Conservation (phyloP, 2,329 filamentous ascomycete species). For the Exserohilum turcica region DNA sequence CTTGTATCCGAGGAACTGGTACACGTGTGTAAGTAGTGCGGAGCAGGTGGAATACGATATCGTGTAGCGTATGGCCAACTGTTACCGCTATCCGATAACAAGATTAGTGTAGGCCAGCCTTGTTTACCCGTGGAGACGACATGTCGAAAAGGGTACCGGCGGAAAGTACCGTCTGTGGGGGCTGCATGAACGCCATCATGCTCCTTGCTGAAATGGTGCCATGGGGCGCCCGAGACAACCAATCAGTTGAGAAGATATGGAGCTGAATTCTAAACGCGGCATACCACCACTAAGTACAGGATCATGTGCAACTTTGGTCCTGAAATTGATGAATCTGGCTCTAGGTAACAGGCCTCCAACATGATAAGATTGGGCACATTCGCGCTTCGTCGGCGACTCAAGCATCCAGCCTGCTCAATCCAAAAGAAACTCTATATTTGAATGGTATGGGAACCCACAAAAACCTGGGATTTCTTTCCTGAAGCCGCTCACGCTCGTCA, state of each 20-base stretch:
- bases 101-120: neutral
- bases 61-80: neutral
- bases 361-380: conserved; percentile 2
- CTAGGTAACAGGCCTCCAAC: neutral
- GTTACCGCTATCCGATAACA: neutral
- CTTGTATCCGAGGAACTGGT: neutral
- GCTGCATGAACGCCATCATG: neutral
- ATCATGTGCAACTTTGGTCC: neutral
- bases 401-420: neutral
- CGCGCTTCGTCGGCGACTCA: neutral
- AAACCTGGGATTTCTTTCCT: neutral
- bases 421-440: conserved; percentile 2
- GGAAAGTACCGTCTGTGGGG: neutral
- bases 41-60: neutral
- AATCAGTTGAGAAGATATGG: neutral
- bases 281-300: conserved; percentile 1
- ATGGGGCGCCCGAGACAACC: neutral
- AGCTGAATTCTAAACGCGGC: neutral
- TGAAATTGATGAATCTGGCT: neutral
- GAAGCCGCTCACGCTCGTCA: conserved; percentile 11
- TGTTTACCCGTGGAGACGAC: neutral
- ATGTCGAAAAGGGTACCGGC: neutral
- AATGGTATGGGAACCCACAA: conserved; percentile 18
- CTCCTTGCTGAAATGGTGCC: neutral
- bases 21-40: neutral